Conservation (phyloP, 345 rosid genomes). For the Dimocarpus longan region DNA sequence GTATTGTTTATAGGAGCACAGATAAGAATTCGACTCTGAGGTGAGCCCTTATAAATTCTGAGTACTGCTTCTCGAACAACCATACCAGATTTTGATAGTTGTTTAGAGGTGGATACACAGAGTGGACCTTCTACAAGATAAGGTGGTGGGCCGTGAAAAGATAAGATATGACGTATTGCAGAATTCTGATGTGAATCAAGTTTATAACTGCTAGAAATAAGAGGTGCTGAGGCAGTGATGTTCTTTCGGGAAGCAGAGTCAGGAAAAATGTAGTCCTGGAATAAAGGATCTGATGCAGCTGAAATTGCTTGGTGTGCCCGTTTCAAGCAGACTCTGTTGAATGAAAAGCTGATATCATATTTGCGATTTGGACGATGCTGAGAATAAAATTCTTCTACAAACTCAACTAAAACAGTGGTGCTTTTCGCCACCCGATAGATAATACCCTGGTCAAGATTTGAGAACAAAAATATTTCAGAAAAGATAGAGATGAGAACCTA, state of each 20-base stretch:
- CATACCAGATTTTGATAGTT: slow-evolving; percentile 33
- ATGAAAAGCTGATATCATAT: slow-evolving; percentile 46
- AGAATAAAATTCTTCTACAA: slow-evolving; percentile 33
- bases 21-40: slow-evolving; percentile 26
- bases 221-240: background rate
- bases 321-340: slow-evolving; percentile 44
- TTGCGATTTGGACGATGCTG: slow-evolving; percentile 30
- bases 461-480: background rate
- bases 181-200: slow-evolving; percentile 18
- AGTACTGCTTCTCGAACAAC: slow-evolving; percentile 28
- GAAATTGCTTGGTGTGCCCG: slow-evolving; percentile 47
- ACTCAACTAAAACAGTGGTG: slow-evolving; percentile 34
- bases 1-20: slow-evolving; percentile 41
- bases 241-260: background rate
- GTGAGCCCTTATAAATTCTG: slow-evolving; percentile 21
- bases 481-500: background rate
- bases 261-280: slow-evolving; percentile 34
- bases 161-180: slow-evolving; percentile 26
- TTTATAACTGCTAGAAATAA: background rate
- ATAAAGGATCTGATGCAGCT: slow-evolving; percentile 29
- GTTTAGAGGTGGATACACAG: slow-evolving; percentile 7
- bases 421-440: slow-evolving; percentile 32
- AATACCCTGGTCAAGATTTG: slow-evolving; percentile 35
- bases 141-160: slow-evolving; percentile 30
- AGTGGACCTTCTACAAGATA: slow-evolving; percentile 37